Base-by-base conservation (phyloP, 345 rosid species). In the Reutealis trisperma region DNA sequence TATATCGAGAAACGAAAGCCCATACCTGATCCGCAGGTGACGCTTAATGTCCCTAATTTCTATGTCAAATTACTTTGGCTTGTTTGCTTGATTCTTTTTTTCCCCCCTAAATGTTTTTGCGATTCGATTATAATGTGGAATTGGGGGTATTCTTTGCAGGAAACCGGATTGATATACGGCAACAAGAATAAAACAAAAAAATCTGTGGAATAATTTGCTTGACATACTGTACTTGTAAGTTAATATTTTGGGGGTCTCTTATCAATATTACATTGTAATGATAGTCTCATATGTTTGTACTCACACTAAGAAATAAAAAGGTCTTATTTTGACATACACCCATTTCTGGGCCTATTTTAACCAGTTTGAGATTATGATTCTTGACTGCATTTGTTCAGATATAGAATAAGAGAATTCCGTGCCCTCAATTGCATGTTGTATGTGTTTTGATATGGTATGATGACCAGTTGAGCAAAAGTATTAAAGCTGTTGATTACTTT, bases 21-120 rank as follows among this genome's bases (percentile, higher is more conserved):
- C 8, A 80, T 90, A 71, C 91, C 94, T 73, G 93, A 94, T 87
- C 98, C 94, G 37, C 94, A 92, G 97, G 98, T 94, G 57, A 11
- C 72, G 44, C 51, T 61, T 58, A 51, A 7, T 60, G 18, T 61
- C 15, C n/a, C 1, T 14, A 1, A 2, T 0, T 19, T 42, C 19
- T 64, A 49, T 8, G 52, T 4, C 4, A 22, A 44, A 3, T 25
- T 16, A 16, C 32, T 60, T 37, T 37, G 32, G 44, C 54, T 70
- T 12, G 57, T 69, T 60, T 2, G 42, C 61, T 32, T 30, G 37
- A 1, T 32, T 44, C 13, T 30, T 7, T 25, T 7, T 6, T 25
- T 5, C 66, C 3, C 4, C 2, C 51, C 51, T 47, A 47, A 15
- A 45, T 14, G 65, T 74, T 71, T 1, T 55, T 58, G 30, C 9